Percentiles rank a stretch among this genome's conserved stretches.
These are phyloP conservation scores for Penicillium steckii DNA, from an alignment of 495 filamentous ascomycete species.

Conservation along the genomic window DNA sequence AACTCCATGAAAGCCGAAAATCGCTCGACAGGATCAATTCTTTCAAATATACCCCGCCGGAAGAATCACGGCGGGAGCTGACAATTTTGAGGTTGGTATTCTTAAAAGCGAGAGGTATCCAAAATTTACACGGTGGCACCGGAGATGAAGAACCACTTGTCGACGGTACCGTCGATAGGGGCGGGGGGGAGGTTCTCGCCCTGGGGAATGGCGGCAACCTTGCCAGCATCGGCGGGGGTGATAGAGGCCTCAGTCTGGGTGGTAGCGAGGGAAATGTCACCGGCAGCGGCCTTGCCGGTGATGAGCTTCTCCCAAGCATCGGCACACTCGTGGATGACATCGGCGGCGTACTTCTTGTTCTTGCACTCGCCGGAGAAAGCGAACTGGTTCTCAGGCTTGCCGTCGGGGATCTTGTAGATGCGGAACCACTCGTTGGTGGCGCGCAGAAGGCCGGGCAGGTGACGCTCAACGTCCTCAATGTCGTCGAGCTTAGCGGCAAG, in stretches of 20 bases:
- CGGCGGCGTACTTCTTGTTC: conserved; percentile 98
- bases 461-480: conserved; percentile 98
- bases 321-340: conserved; percentile 90
- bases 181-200: conserved; percentile 75
- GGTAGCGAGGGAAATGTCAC: conserved; percentile 78
- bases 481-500: conserved; percentile 95
- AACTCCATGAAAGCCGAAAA: not conserved
- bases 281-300: conserved; percentile 74
- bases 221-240: conserved; percentile 59
- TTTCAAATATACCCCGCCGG: conserved; percentile 10
- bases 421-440: conserved; percentile 99
- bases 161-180: conserved; percentile 92
- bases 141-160: conserved; percentile 99
- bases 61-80: conserved; percentile 3
- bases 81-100: conserved; percentile 23
- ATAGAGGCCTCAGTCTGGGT: conserved; percentile 66
- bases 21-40: not conserved
- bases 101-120: not conserved
- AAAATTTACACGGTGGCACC: conserved; percentile 79
- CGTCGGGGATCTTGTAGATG: conserved; percentile 99
- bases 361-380: conserved; percentile 99
- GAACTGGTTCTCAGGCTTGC: conserved; percentile 99
- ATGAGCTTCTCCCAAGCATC: conserved; percentile 98
- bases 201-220: conserved; percentile 69
- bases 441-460: conserved; percentile 92